Evolutionary conservation across 257 asterid species (phyloP), one percentile per base, ranked within the genome.

Genomic region (Scutellaria barbata): DNA sequence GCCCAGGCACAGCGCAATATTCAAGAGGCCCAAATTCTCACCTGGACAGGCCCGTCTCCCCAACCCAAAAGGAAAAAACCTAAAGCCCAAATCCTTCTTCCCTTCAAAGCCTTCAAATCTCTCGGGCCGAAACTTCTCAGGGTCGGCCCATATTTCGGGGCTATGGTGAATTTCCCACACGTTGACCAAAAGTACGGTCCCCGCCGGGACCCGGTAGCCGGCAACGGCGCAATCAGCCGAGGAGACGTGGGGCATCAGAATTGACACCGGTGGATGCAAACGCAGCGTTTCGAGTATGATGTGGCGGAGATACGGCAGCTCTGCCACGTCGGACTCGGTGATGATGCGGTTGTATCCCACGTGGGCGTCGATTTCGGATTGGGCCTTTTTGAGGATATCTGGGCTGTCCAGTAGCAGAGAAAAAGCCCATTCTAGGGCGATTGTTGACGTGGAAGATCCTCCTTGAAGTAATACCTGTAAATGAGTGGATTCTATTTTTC

Each of bases 41-140:
- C 84, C 90, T 0, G 90, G 90, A 10, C 93, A 85, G 48, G 86
- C 87, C 77, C 90, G 89, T 50, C 93, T 74, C 0, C 90, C 93
- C 63, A 69, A 71, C 48, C 90, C 88, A 62, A 87, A 87, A 0
- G 88, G 88, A 0, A 86, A 56, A 39, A 77, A 73, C 68, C 57
- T 74, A 12, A 80, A 75, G 25, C 89, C 96, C 69, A 80, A 57
- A 16, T 76, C 88, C 54, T 72, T 83, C 47, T 79, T 82, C 53
- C 82, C 83, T 16, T 89, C 95, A 0, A 67, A 1, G 0, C 86
- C 86, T 74, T 81, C 85, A 20, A 90, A 94, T 22, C 96, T 84
- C n/a, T 94, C 97, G 20, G 98, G 98, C 60, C 81, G 77, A 57
- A 94, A 94, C 46, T 63, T 63, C 73, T 79, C 80, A 5, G 97